phyloP scores from a whole-genome alignment of 2,329 filamentous ascomycete genomes.

The Acrodontium crateriforme region DNA sequence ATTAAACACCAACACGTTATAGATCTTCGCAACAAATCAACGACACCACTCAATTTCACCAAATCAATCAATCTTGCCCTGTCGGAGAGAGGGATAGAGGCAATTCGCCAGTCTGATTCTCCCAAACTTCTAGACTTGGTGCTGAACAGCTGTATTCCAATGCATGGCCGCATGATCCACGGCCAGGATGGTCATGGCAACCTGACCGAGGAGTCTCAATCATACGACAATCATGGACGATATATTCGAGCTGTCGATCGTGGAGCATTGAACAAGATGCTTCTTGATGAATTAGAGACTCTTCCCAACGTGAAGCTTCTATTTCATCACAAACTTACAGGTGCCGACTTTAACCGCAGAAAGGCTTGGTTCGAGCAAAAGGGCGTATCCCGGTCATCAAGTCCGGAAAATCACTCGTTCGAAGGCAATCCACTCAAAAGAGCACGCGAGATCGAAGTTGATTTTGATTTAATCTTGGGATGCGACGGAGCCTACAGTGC shows the following conservation, averaged over 20 bases:
- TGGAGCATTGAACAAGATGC: constrained; percentile 62
- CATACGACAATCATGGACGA: constrained; percentile 78
- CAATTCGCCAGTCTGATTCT: constrained; percentile 58
- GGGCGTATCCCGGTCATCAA: constrained; percentile 9
- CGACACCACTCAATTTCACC: constrained; percentile 81
- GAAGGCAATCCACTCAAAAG: constrained; percentile 11
- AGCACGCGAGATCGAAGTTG: constrained; percentile 56
- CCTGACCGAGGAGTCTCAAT: constrained; percentile 65
- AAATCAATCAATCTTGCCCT: constrained; percentile 97
- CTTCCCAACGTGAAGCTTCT: constrained; percentile 82
- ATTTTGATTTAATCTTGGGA: constrained; percentile 88
- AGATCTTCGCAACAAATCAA: constrained; percentile 80
- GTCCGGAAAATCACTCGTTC: constrained; percentile 7
- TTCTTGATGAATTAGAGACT: constrained; percentile 70
- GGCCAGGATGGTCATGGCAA: constrained; percentile 49
- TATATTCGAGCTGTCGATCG: constrained; percentile 78
- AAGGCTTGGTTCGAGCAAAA: constrained; percentile 73
- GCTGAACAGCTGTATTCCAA: constrained; percentile 68
- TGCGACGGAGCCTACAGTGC: constrained; percentile 92
- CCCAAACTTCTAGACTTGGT: constrained; percentile 58
- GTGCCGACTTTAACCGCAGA: constrained; percentile 66
- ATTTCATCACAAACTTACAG: constrained; percentile 88
- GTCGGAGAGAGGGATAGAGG: constrained; percentile 85
- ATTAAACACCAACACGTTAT: constrained; percentile 3
- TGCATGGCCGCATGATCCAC: constrained; percentile 96